These are phyloP conservation scores for Epichloe gansuensis DNA, from an alignment of 2,329 filamentous ascomycete species.

Conservation along the genomic window DNA sequence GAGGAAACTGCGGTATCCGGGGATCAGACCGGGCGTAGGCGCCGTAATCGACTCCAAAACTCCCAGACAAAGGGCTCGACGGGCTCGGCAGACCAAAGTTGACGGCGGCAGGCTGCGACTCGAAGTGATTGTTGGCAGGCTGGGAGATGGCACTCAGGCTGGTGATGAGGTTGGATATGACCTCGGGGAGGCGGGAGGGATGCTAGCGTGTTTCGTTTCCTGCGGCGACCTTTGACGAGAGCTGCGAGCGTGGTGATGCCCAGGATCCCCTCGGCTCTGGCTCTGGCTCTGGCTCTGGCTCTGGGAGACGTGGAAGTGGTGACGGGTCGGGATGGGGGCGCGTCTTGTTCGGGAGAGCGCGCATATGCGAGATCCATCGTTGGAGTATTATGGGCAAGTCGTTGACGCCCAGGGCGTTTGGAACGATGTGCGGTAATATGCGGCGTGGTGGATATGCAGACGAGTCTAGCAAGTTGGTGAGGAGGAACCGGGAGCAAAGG, in stretches of 20 bases:
- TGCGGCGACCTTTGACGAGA: constrained; percentile 8
- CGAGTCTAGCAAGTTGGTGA: neutral
- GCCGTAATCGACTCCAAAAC: constrained; percentile 64
- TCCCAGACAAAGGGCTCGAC: constrained; percentile 27
- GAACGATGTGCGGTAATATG: neutral
- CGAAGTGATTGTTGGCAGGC: constrained; percentile 58
- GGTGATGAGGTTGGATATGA: constrained; percentile 59
- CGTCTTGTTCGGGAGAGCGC: constrained; percentile 9
- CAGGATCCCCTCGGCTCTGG: neutral
- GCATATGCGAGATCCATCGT: constrained; percentile 15
- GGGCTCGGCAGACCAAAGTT: constrained; percentile 29
- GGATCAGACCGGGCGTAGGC: constrained; percentile 43
- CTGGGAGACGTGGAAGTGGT: constrained; percentile 1
- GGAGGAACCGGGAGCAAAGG: neutral
- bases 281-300: no score
- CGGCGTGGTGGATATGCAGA: neutral
- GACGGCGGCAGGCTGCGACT: constrained; percentile 37
- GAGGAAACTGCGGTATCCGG: constrained; percentile 35
- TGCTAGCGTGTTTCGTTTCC: constrained; percentile 2
- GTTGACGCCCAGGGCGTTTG: neutral
- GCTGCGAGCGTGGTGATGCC: constrained; percentile 4
- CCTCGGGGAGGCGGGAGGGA: constrained; percentile 49
- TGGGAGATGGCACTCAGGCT: constrained; percentile 56
- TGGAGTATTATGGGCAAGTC: neutral
- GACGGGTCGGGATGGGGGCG: constrained; percentile 21